Evolutionary conservation across 31 red algal species (phyloP).

Genomic region (Asparagopsis taxiformis): DNA sequence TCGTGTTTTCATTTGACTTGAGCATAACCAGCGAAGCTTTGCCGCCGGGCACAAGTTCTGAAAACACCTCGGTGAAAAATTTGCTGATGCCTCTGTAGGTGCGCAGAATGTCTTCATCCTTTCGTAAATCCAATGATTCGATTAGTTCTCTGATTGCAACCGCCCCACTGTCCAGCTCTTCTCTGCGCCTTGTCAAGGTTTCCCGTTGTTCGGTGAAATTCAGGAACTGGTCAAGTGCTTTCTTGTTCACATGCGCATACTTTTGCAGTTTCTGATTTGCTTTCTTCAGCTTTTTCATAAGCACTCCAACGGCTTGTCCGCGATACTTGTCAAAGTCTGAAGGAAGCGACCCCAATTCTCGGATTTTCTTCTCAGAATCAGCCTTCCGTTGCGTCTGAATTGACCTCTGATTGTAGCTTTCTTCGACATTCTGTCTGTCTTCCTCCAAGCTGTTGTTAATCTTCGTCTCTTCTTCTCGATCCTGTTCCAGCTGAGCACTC

Average conservation of each 20-base stretch:
- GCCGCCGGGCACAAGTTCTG: conserved; percentile 85
- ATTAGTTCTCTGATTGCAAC: conserved; percentile 79
- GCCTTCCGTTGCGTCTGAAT: conserved; percentile 68
- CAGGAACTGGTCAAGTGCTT: conserved; percentile 93
- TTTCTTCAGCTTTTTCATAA: conserved; percentile 68
- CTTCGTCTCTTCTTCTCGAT: conserved; percentile 57
- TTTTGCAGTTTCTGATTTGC: conserved; percentile 64
- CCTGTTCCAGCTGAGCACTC: conserved; percentile 17
- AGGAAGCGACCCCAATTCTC: conserved; percentile 88
- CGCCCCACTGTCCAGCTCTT: conserved; percentile 85
- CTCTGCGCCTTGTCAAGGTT: conserved; percentile 45
- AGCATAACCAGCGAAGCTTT: conserved; percentile 78
- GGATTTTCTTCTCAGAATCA: conserved; percentile 75
- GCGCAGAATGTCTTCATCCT: conserved; percentile 87
- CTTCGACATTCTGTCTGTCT: conserved; percentile 55
- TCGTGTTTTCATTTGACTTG: conserved; percentile 9
- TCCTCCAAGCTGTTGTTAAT: conserved; percentile 49
- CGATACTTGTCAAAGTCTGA: conserved; percentile 83
- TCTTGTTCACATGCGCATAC: conserved; percentile 96
- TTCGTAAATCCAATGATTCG: conserved; percentile 81
- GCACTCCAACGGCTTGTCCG: conserved; percentile 16
- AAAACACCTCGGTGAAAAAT: conserved; percentile 88
- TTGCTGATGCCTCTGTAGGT: conserved; percentile 88
- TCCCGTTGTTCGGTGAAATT: conserved; percentile 89
- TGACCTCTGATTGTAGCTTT: conserved; percentile 47